Percentiles rank a stretch among this genome's conserved stretches.
These are phyloP conservation scores for Diphasiastrum complanatum DNA, from an alignment of 83 land plant species.

Conservation along the genomic window DNA sequence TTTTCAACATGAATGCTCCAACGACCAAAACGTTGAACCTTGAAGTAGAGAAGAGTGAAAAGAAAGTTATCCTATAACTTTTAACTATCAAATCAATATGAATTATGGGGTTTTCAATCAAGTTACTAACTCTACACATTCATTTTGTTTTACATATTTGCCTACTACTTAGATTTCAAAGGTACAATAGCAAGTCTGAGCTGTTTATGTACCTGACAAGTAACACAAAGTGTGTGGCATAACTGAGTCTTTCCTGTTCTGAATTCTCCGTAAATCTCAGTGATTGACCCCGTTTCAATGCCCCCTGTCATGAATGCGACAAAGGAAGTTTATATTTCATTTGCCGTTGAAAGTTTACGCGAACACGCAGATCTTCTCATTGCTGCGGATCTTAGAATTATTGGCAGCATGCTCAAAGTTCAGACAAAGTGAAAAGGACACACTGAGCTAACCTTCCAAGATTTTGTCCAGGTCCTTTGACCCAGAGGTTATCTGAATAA, in stretches of 20 bases:
- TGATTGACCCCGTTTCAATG: constrained; percentile 87
- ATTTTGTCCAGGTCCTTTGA: constrained; percentile 88
- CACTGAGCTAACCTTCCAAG: constrained; percentile 53
- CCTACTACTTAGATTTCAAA: too few relatives aligned
- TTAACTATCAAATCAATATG: too few relatives aligned
- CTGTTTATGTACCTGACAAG: constrained; percentile 5
- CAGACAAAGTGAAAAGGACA: neutral
- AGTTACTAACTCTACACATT: too few relatives aligned
- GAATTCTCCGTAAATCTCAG: constrained; percentile 95
- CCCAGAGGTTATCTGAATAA: constrained; percentile 89
- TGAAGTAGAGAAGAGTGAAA: too few relatives aligned
- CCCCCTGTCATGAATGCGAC: constrained; percentile 48
- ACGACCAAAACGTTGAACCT: too few relatives aligned
- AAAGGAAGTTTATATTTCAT: neutral
- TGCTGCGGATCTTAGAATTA: neutral
- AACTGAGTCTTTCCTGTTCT: constrained; percentile 94
- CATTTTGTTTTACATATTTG: too few relatives aligned
- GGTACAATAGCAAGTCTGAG: too few relatives aligned
- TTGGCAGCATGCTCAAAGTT: neutral
- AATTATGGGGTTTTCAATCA: too few relatives aligned
- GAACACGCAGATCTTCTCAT: too few relatives aligned
- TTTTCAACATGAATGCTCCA: too few relatives aligned
- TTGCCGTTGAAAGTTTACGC: neutral
- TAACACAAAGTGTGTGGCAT: constrained; percentile 63
- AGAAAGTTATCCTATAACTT: too few relatives aligned